Conservation (phyloP, 371 early-diverging fungal species). For the Apophysomyces sp. region DNA sequence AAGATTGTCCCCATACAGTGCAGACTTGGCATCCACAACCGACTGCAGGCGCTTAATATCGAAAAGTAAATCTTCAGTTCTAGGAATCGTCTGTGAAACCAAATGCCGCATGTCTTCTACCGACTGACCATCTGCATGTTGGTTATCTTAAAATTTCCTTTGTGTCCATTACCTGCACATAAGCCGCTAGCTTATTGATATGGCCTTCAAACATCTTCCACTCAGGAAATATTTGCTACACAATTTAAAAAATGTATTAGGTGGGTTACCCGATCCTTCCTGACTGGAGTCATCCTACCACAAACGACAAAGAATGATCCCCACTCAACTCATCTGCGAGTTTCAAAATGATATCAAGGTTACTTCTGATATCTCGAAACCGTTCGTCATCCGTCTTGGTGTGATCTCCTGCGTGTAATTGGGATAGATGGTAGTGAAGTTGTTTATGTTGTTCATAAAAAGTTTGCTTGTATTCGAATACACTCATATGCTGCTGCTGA, state of each 20-base stretch:
- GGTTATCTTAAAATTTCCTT: neutral
- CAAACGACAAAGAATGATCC: conserved; percentile 31
- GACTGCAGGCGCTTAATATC: conserved; percentile 37
- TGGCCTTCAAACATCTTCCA: conserved; percentile 37
- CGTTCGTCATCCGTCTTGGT: conserved; percentile 16
- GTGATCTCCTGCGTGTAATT: conserved; percentile 20
- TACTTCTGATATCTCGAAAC: conserved; percentile 25
- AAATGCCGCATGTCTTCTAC: conserved; percentile 46
- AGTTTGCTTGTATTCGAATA: conserved; percentile 10
- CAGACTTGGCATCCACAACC: conserved; percentile 26
- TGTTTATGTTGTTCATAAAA: conserved; percentile 23
- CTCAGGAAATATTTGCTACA: conserved; percentile 39
- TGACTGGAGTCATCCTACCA: conserved; percentile 12
- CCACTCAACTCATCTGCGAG: conserved; percentile 38
- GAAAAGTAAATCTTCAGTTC: conserved; percentile 30
- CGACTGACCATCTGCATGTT: conserved; percentile 12
- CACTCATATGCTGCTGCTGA: conserved; percentile 10
- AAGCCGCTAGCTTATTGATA: conserved; percentile 28
- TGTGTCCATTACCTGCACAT: conserved; percentile 29
- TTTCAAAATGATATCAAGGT: conserved; percentile 24
- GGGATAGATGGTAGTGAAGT: conserved; percentile 17
- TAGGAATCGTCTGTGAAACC: conserved; percentile 24
- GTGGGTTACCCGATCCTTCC: neutral
- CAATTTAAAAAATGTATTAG: neutral
- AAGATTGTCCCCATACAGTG: conserved; percentile 36